These are phyloP conservation scores for Penicillium alfredii DNA, from an alignment of 495 filamentous ascomycete genomes.

Conservation along the genomic window DNA sequence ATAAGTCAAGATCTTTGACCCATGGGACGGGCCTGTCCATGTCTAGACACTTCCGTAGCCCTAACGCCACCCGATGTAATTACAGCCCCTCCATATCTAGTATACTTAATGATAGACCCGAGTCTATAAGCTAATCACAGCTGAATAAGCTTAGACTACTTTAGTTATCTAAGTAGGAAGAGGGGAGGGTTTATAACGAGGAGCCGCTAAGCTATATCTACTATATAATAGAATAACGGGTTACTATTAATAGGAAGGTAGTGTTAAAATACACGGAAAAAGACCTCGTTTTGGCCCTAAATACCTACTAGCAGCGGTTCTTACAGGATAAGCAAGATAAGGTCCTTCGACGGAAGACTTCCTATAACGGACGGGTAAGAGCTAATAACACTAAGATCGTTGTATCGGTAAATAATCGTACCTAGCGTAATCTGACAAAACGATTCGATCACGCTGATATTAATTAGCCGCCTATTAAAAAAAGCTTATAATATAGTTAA, in stretches of 20 bases:
- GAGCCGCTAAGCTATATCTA: conserved; percentile 26
- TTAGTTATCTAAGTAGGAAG: conserved; percentile 10
- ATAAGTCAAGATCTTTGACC: too few species aligned
- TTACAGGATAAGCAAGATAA: conserved; percentile 8
- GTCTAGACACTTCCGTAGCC: conserved; percentile 4
- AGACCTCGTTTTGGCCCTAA: conserved; percentile 19
- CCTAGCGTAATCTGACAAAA: conserved; percentile 13
- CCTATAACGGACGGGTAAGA: conserved; percentile 2
- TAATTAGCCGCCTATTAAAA: conserved; percentile 7
- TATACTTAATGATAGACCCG: too few species aligned
- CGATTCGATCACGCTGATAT: conserved; percentile 8
- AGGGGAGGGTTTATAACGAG: conserved; percentile 24
- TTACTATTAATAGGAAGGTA: conserved; percentile 23
- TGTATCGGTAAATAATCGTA: conserved; percentile 4
- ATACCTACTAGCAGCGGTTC: conserved; percentile 17
- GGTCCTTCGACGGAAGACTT: neutral
- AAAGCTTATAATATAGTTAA: conserved; percentile 6
- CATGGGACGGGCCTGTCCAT: too few species aligned
- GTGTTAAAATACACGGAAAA: conserved; percentile 24
- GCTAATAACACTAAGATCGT: conserved; percentile 9
- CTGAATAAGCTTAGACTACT: conserved; percentile 4
- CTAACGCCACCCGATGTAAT: conserved; percentile 1
- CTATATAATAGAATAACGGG: conserved; percentile 33
- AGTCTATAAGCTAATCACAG: too few species aligned
- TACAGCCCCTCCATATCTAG: conserved; percentile 2